A percentile compares a stretch with the other conserved stretches of the same genome.
Evolutionary conservation across 2,329 filamentous ascomycete species (phyloP).

Genomic region (Neurospora crassa): DNA sequence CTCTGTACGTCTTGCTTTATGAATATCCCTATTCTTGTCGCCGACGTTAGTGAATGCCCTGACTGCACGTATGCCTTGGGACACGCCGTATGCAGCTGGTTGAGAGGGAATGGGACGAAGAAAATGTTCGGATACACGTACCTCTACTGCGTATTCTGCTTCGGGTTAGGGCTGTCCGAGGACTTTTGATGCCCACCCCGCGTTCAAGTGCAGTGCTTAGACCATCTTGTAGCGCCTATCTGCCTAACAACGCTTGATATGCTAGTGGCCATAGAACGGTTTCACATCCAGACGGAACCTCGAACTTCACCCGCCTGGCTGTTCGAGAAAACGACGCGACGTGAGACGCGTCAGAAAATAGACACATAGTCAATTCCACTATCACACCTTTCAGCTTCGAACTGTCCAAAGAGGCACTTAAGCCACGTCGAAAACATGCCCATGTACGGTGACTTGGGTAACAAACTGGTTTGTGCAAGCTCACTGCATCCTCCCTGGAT

Average conservation of each 20-base stretch:
- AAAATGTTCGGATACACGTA: no score
- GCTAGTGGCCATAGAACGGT: background rate
- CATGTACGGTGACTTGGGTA: constrained; percentile 84
- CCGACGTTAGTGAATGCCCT: background rate
- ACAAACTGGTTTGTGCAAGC: constrained; percentile 59
- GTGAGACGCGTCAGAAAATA: background rate
- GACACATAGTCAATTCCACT: background rate
- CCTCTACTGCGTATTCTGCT: no score
- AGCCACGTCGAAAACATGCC: constrained; percentile 11
- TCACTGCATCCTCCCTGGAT: background rate
- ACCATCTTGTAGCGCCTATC: background rate
- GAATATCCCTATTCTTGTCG: background rate
- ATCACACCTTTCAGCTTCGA: background rate
- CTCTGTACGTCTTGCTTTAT: background rate
- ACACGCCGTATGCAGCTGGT: background rate
- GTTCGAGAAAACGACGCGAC: background rate
- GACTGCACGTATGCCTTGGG: background rate
- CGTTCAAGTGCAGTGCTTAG: background rate
- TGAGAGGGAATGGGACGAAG: background rate
- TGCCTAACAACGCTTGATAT: background rate
- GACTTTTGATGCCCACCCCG: background rate
- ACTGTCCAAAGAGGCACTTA: background rate
- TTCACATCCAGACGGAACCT: background rate
- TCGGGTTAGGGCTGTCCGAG: background rate
- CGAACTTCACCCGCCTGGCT: background rate